Evolutionary conservation across 352 stramenopile genomes (phyloP).

Genomic region (Phytophthora fragariaefolia): DNA sequence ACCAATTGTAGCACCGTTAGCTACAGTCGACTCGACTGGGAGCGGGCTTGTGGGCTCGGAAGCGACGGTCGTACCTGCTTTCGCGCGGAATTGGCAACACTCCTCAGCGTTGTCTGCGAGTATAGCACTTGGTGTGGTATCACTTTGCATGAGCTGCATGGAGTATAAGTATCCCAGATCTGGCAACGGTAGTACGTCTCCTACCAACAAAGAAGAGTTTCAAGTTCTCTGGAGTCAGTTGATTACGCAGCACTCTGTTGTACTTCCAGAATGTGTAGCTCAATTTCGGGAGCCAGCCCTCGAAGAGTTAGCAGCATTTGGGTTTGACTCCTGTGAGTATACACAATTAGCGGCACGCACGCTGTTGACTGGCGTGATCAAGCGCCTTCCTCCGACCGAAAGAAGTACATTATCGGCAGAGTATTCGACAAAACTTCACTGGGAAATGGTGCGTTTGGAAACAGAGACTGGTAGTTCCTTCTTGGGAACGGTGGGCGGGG

Average conservation of each 20-base stretch:
- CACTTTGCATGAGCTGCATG: conserved; percentile 86
- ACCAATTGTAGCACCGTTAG: not conserved
- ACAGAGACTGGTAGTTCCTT: conserved; percentile 59
- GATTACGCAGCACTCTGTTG: conserved; percentile 86
- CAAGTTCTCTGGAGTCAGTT: conserved; percentile 88
- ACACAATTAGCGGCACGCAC: conserved; percentile 76
- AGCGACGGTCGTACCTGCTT: conserved; percentile 29
- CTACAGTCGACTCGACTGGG: not conserved
- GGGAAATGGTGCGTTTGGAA: conserved; percentile 76
- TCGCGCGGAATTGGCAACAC: conserved; percentile 76
- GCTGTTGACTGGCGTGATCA: conserved; percentile 79
- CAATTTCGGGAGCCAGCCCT: conserved; percentile 76
- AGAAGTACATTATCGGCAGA: conserved; percentile 65
- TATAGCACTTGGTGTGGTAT: conserved; percentile 72
- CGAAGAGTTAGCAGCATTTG: conserved; percentile 75
- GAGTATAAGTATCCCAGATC: conserved; percentile 69
- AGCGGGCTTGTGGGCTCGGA: not conserved
- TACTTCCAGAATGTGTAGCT: conserved; percentile 75
- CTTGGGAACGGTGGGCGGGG: conserved; percentile 22
- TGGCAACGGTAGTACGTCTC: conserved; percentile 14
- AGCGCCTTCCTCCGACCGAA: conserved; percentile 54
- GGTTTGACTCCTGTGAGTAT: conserved; percentile 80
- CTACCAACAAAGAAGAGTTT: conserved; percentile 81
- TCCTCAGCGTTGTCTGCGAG: conserved; percentile 73
- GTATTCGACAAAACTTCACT: conserved; percentile 84